A percentile compares a stretch with the other conserved stretches of the same genome.
Evolutionary conservation across 1,139 yeast genomes (phyloP).

Genomic region (Taiozyma sp.): DNA sequence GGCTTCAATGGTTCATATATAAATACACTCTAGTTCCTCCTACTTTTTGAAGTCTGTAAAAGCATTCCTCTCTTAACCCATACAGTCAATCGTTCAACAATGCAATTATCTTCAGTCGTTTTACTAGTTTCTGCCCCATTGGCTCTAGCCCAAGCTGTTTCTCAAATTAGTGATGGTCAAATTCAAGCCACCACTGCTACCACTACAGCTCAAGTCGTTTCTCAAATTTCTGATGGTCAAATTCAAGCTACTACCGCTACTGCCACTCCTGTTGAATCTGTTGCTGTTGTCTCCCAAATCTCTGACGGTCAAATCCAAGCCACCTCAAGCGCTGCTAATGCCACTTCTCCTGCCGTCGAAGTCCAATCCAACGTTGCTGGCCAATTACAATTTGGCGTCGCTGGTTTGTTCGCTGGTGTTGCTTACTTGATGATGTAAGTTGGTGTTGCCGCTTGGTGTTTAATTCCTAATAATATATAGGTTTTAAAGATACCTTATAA

Average conservation of each 20-base stretch:
- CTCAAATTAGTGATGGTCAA: constrained; percentile 29
- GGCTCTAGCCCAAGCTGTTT: constrained; percentile 10
- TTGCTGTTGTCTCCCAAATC: constrained; percentile 16
- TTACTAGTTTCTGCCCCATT: constrained; percentile 9
- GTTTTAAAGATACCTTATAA: too few relatives aligned
- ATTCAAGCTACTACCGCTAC: constrained; percentile 18
- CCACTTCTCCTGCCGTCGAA: constrained; percentile 7
- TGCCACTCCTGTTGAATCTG: constrained; percentile 10
- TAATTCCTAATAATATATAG: background rate
- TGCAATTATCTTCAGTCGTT: constrained; percentile 20
- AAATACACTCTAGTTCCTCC: background rate
- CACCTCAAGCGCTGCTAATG: constrained; percentile 1
- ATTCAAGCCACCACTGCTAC: constrained; percentile 18
- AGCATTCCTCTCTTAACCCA: background rate
- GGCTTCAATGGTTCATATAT: background rate
- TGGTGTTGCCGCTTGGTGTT: background rate
- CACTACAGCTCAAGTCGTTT: constrained; percentile 13
- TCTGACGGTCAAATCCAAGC: constrained; percentile 11
- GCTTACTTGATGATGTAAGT: constrained; percentile 16
- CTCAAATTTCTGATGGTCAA: constrained; percentile 18
- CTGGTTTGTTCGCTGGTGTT: constrained; percentile 12
- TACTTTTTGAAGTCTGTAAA: too few relatives aligned
- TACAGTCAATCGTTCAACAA: constrained; percentile 4
- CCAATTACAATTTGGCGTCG: constrained; percentile 45
- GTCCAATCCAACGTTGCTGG: constrained; percentile 54